phyloP scores from a whole-genome alignment of 2,329 filamentous ascomycete genomes.

The Hyphodiscus sp. region DNA sequence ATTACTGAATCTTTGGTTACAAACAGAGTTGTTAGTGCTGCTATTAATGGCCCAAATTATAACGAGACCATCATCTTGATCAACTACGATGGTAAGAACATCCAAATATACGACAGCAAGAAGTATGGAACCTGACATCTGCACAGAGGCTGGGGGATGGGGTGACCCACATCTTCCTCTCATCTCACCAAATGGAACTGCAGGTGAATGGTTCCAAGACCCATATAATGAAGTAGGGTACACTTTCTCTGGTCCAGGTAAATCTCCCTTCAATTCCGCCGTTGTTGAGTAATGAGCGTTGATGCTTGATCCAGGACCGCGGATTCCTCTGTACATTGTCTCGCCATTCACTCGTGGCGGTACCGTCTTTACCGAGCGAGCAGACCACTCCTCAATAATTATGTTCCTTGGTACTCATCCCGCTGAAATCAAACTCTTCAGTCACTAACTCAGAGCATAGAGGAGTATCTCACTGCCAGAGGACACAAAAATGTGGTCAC shows the following conservation, averaged over 20 bases:
- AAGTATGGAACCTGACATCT: background rate
- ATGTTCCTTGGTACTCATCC: slow-evolving; percentile 42
- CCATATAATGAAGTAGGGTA: slow-evolving; percentile 36
- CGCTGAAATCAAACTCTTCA: slow-evolving; percentile 24
- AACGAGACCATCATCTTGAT: slow-evolving; percentile 42
- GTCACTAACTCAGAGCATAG: slow-evolving; percentile 1
- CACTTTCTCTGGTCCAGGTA: slow-evolving; percentile 38
- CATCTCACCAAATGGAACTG: slow-evolving; percentile 40
- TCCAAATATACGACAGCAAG: background rate
- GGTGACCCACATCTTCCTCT: slow-evolving; percentile 47
- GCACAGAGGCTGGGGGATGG: slow-evolving; percentile 42
- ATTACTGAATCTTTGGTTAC: no score
- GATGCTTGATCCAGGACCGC: slow-evolving; percentile 13
- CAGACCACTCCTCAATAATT: slow-evolving; percentile 49
- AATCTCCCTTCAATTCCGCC: background rate
- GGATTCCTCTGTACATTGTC: slow-evolving; percentile 48
- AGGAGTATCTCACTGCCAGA: slow-evolving; percentile 9
- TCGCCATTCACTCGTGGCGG: slow-evolving; percentile 49
- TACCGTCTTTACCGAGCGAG: slow-evolving; percentile 46
- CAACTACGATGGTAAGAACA: slow-evolving; percentile 36
- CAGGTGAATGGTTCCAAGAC: slow-evolving; percentile 47
- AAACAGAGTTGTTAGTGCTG: slow-evolving; percentile 37
- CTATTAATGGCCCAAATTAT: slow-evolving; percentile 44
- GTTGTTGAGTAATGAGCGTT: no score
- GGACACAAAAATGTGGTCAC: slow-evolving; percentile 33